Conservation (phyloP, 140 eudicot genomes). For the Anethum foeniculum region DNA sequence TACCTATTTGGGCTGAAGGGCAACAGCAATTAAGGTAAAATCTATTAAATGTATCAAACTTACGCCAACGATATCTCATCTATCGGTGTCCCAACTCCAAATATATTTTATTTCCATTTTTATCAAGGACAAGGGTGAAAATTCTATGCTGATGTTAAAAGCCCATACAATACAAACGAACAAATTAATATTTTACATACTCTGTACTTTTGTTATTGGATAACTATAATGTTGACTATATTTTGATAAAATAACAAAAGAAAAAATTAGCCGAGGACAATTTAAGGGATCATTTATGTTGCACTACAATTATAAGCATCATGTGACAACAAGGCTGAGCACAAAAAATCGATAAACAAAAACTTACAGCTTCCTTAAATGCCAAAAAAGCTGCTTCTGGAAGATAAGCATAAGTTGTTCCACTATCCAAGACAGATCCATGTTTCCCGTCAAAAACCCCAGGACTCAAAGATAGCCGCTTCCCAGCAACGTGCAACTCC, state of each 20-base stretch:
- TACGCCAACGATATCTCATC: neutral
- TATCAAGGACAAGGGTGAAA: neutral
- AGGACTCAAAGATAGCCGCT: constrained; percentile 45
- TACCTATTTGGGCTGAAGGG: neutral
- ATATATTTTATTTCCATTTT: neutral
- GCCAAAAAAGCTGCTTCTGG: constrained; percentile 90
- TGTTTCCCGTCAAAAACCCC: constrained; percentile 74
- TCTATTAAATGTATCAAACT: neutral
- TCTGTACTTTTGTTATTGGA: neutral
- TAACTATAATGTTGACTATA: neutral
- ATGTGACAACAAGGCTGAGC: neutral
- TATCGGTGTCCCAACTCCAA: neutral
- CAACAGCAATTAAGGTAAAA: neutral
- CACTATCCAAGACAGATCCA: constrained; percentile 85
- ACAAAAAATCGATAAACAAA: neutral
- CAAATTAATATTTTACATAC: neutral
- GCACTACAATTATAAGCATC: neutral
- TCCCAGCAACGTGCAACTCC: constrained; percentile 90
- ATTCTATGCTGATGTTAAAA: neutral
- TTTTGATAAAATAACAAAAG: neutral
- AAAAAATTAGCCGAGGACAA: neutral
- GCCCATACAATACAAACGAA: neutral
- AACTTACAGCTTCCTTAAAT: constrained; percentile 77
- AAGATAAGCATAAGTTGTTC: constrained; percentile 88
- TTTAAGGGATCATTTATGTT: neutral